Evolutionary conservation across 1,284 basidiomycete species (phyloP).

Genomic region (Ustilago hordei): DNA sequence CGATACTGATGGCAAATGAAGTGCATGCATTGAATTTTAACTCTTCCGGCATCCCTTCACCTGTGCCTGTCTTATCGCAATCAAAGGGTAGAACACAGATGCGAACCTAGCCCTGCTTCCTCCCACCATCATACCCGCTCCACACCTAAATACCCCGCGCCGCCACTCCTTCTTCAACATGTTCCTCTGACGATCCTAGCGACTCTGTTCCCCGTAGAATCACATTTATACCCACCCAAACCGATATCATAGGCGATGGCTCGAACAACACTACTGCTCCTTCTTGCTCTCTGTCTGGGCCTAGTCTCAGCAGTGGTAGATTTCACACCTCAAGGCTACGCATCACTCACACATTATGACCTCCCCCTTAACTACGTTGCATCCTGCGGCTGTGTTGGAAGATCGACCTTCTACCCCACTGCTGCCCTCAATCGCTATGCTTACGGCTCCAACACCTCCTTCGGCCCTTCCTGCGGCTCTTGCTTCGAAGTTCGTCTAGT

Average conservation of each 20-base stretch:
- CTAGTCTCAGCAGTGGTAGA: constrained; percentile 16
- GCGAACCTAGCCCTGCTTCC: not conserved
- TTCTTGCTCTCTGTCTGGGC: constrained; percentile 4
- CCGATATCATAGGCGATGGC: not conserved
- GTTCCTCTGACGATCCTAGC: not conserved
- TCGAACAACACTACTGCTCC: not conserved
- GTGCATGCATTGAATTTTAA: no score
- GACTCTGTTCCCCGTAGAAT: not conserved
- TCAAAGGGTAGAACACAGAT: not conserved
- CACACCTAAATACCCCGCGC: not conserved
- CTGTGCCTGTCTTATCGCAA: not conserved
- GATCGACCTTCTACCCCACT: constrained; percentile 51
- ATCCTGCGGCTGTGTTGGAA: constrained; percentile 60
- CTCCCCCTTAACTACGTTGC: constrained; percentile 54
- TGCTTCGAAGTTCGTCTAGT: constrained; percentile 54
- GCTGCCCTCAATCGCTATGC: constrained; percentile 55
- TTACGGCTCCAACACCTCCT: constrained; percentile 54
- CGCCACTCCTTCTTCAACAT: not conserved
- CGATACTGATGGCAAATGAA: no score
- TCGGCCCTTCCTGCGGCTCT: constrained; percentile 55
- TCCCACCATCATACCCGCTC: not conserved
- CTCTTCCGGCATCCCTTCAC: not conserved
- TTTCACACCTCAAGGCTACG: constrained; percentile 36
- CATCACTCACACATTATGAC: constrained; percentile 63
- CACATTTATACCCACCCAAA: not conserved